phyloP scores from a whole-genome alignment of 2,329 filamentous ascomycete genomes.

The Fusarium guadeloupense region DNA sequence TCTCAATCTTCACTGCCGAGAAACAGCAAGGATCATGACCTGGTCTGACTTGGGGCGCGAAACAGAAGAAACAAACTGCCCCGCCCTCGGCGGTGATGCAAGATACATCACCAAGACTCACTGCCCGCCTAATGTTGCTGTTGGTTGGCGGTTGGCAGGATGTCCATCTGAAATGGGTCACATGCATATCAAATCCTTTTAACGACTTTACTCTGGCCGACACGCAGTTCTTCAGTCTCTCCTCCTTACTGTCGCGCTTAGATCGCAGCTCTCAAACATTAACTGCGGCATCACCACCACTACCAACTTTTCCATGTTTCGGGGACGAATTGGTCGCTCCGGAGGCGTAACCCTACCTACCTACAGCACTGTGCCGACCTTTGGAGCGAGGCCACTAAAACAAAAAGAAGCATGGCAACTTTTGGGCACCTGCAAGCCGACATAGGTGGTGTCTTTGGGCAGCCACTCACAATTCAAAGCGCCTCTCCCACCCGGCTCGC shows the following conservation, averaged over 20 bases:
- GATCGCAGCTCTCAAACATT: constrained; percentile 5
- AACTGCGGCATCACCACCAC: constrained; percentile 13
- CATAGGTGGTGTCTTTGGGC: constrained; percentile 23
- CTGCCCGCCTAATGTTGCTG: too few relatives aligned
- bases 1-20: constrained; percentile 16
- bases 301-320: constrained; percentile 20
- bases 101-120: constrained; percentile 18
- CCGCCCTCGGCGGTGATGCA: constrained; percentile 30
- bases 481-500: constrained; percentile 26
- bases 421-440: constrained; percentile 32
- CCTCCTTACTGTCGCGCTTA: background rate
- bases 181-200: background rate
- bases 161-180: background rate
- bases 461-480: constrained; percentile 38
- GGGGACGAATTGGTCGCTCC: constrained; percentile 28
- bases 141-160: constrained; percentile 22
- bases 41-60: constrained; percentile 3
- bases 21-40: constrained; percentile 21
- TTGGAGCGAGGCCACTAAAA: constrained; percentile 30
- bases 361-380: too few relatives aligned
- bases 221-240: background rate
- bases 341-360: constrained; percentile 25
- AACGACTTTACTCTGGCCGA: background rate
- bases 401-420: constrained; percentile 29
- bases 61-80: constrained; percentile 10